A percentile compares a stretch with the other conserved stretches of the same genome.
Conservation (phyloP, 2,329 filamentous ascomycete species). For the Aspergillus piperis region DNA sequence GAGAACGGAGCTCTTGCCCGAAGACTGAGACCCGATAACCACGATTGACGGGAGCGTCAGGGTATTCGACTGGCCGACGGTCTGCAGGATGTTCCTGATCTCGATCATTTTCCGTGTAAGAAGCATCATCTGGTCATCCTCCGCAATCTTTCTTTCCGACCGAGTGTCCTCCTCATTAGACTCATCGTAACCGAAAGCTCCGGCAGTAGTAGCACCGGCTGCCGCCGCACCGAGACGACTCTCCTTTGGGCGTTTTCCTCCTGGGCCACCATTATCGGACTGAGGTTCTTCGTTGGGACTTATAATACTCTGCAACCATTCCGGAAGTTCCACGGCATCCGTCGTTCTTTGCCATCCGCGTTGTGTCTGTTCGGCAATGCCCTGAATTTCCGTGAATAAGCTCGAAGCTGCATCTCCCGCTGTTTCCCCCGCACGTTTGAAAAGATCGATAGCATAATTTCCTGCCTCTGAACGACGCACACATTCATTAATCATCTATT, state of each 20-base stretch:
- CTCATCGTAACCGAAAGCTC: conserved; percentile 76
- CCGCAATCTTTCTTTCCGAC: conserved; percentile 65
- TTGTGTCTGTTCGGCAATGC: conserved; percentile 75
- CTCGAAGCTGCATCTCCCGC: conserved; percentile 68
- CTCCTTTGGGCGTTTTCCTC: conserved; percentile 56
- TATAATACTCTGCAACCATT: conserved; percentile 78
- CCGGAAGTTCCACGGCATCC: conserved; percentile 69
- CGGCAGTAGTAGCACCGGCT: conserved; percentile 69
- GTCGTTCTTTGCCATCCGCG: conserved; percentile 82
- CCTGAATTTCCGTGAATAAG: conserved; percentile 71
- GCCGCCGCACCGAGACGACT: conserved; percentile 55
- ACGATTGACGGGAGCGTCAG: conserved; percentile 93
- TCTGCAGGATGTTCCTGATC: conserved; percentile 87
- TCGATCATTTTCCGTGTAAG: conserved; percentile 99
- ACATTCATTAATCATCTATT: conserved; percentile 5
- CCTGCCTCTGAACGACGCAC: conserved; percentile 61
- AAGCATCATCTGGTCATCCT: conserved; percentile 99
- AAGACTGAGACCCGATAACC: conserved; percentile 98
- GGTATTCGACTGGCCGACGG: conserved; percentile 85
- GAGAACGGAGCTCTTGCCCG: conserved; percentile 94
- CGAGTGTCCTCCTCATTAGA: conserved; percentile 63
- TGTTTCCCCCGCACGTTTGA: conserved; percentile 71
- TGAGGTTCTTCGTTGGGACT: conserved; percentile 62
- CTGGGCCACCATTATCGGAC: conserved; percentile 47
- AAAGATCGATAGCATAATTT: conserved; percentile 74